A percentile compares a stretch with the other conserved stretches of the same genome.
These are phyloP conservation scores for Penicillium cosmopolitanum DNA, from an alignment of 495 filamentous ascomycete species.

Conservation along the genomic window DNA sequence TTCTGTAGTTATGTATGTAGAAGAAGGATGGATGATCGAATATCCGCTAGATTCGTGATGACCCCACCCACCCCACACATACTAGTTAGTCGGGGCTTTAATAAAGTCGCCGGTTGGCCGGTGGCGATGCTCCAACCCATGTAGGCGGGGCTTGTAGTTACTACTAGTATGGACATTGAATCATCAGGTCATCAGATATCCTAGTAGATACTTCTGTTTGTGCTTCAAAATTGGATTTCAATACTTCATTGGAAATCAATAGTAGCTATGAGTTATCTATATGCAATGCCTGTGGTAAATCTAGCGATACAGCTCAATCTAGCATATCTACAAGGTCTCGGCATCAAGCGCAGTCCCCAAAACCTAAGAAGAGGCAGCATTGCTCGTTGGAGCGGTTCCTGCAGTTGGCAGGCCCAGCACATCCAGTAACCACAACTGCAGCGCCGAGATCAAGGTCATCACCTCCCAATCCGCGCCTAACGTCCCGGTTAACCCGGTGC, in stretches of 20 bases:
- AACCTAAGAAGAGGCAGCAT: not conserved
- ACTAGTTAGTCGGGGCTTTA: not conserved
- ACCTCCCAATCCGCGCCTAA: conserved; percentile 22
- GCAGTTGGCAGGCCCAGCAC: not conserved
- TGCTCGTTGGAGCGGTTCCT: not conserved
- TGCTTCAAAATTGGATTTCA: no score
- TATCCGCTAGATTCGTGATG: conserved; percentile 12
- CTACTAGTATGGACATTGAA: no score
- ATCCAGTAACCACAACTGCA: conserved; percentile 23
- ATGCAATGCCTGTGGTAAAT: no score
- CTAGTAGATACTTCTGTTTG: no score
- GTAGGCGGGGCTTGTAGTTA: no score
- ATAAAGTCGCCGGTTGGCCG: not conserved
- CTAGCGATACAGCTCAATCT: no score
- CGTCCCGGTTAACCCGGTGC: conserved; percentile 14
- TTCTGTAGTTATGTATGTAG: not conserved
- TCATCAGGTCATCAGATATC: no score
- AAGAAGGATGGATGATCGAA: conserved; percentile 20
- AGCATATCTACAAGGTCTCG: no score
- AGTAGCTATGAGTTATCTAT: no score
- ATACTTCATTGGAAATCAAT: no score
- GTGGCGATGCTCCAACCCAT: no score
- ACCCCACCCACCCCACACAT: conserved; percentile 6
- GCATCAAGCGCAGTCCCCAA: not conserved
- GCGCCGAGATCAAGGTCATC: conserved; percentile 12